Base-by-base conservation (phyloP, 495 filamentous ascomycete species). In the Hypoxylon trugodes region DNA sequence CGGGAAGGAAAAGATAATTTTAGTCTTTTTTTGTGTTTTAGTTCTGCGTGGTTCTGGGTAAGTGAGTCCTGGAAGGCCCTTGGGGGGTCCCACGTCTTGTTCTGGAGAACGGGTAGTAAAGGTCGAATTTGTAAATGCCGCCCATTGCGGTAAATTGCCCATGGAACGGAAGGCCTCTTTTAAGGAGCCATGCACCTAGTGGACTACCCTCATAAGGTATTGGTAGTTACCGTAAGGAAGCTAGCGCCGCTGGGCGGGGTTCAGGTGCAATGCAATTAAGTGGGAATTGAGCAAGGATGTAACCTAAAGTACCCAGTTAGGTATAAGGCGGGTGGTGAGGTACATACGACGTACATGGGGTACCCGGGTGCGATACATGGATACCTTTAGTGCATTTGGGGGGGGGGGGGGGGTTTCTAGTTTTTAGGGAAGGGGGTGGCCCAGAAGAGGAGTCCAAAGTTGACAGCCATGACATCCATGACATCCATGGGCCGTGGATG, bases 71-170 rank as follows among this genome's bases (percentile, higher is more conserved):
- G n/a, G n/a, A n/a, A n/a, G n/a, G n/a, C n/a, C n/a, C n/a, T n/a
- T n/a, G n/a, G n/a, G 51, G 46, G 52, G 26, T 62, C 46, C 51
- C 53, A 62, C 41, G 58, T 59, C 42, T 61, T 49, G 21, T n/a
- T n/a, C n/a, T n/a, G n/a, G n/a, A n/a, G 21, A 41, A 67, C 64
- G 64, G 58, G 41, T 61, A 58, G 38, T 37, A 67, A 46, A n/a
- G 58, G 54, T 58, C 52, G 58, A 62, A 67, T 52, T 67, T 62
- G 64, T 54, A 67, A 68, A 64, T 60, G 65, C 59, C 65, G 65
- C 60, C 65, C 65, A 68, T 59, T 64, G 65, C 65, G 65, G 65
- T 65, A 63, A 68, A 68, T 68, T 64, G 54, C 41, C 65, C 59
- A 67, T 68, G 65, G 65, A 55, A 46, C 55, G 59, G 59, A 60